Base-by-base conservation (phyloP, 768 basidiomycete genomes). In the Tremella yokohamensis region DNA sequence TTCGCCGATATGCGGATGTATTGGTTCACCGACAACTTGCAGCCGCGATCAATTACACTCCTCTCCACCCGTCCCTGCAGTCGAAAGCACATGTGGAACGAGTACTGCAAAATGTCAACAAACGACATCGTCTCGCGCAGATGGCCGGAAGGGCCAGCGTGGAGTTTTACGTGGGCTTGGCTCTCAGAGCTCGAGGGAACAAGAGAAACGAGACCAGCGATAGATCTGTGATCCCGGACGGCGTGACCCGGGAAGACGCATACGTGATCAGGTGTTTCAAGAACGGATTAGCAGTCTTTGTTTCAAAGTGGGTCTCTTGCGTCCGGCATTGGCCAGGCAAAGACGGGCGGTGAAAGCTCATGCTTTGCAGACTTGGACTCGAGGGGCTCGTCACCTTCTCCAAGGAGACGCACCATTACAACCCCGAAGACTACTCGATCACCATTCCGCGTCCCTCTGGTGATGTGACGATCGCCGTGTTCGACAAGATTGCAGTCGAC, bases 61-160 rank as follows among this genome's bases (percentile, higher is more conserved):
- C 92, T 1, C 82, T 99, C 0, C 93, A 97, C 72, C 83, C 89
- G 0, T 85, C 87, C 0, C 80, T 99, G 1, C 91, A 96, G 68
- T 90, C 90, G 0, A 90, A 92, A 74, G 75, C 83, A 13, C 85
- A 90, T 67, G 89, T 98, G 2, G 96, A 98, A 72, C 84, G 86
- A 18, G 83, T 88, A 7, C 77, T 98, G 62, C 86, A 86, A 56
- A 85, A 88, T 20, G 87, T 98, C 52, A 99, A 98, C 69, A 83
- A 86, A 42, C 83, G 93, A 16, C 94, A 99, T 74, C 83, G 94
- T 24, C 88, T 94, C 84, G 96, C 96, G 0, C 96, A 99, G 72
- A 94, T 93, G 88, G 96, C 96, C 0, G 86, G 93, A 2, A 82
- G 96, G 13, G 96, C 96, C 0, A 94, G 90, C 72, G 87, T 97